Conservation (phyloP, 768 basidiomycete species). For the Cubamyces lactineus region DNA sequence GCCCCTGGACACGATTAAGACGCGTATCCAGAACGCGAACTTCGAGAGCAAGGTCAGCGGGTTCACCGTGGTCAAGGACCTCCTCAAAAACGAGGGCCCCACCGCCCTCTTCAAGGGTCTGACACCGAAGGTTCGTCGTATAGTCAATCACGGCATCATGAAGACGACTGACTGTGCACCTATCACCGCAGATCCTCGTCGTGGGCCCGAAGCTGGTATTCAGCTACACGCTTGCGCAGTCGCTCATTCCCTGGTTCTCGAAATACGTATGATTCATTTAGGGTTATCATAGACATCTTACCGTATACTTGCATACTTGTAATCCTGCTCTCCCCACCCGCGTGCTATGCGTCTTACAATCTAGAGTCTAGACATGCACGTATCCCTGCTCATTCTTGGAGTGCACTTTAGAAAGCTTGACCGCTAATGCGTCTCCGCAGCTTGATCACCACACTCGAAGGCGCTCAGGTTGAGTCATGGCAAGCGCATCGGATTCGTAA, state of each 20-base stretch:
- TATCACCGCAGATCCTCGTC: slow-evolving; percentile 71
- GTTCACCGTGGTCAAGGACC: slow-evolving; percentile 77
- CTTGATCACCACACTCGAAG: background rate
- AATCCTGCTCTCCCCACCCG: background rate
- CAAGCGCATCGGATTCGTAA: slow-evolving; percentile 8
- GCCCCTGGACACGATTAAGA: slow-evolving; percentile 95
- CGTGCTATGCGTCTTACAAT: slow-evolving; percentile 13
- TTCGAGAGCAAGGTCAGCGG: slow-evolving; percentile 87
- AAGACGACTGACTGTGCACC: slow-evolving; percentile 22
- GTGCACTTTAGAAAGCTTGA: too few species aligned
- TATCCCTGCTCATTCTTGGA: background rate
- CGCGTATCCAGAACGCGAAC: slow-evolving; percentile 98
- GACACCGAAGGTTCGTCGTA: slow-evolving; percentile 79
- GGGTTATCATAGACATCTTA: background rate
- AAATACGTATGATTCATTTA: slow-evolving; percentile 64
- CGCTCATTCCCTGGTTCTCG: slow-evolving; percentile 89
- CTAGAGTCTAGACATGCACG: slow-evolving; percentile 11
- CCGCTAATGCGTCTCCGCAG: background rate
- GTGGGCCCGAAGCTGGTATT: slow-evolving; percentile 98
- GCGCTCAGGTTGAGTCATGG: background rate
- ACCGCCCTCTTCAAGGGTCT: slow-evolving; percentile 94
- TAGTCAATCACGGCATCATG: background rate
- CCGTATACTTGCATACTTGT: slow-evolving; percentile 3
- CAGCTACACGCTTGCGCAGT: slow-evolving; percentile 96
- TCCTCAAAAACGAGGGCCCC: slow-evolving; percentile 84